Evolutionary conservation across 352 stramenopile genomes (phyloP).

Genomic region (Thalassiosira ordinaria): DNA sequence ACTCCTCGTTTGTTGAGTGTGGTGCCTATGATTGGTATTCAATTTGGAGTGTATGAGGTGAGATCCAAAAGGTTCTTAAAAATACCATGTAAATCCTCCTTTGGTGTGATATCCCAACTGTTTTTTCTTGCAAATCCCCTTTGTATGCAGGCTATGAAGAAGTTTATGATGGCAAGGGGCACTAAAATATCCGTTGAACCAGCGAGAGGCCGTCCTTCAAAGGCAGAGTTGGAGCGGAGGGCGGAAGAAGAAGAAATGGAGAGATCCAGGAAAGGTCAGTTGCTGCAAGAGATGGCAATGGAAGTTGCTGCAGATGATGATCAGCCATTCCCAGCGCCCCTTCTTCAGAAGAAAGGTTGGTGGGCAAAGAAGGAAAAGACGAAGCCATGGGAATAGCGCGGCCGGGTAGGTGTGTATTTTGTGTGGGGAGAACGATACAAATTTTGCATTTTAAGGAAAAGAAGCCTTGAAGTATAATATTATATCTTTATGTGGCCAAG

Average conservation of each 20-base stretch:
- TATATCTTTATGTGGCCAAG: too few species aligned
- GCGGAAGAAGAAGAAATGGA: conserved; percentile 34
- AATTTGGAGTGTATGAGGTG: conserved; percentile 85
- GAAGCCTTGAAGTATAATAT: too few species aligned
- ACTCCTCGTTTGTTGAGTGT: conserved; percentile 87
- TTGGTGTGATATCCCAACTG: background rate
- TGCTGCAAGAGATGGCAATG: conserved; percentile 76
- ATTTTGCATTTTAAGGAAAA: background rate
- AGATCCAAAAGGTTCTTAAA: conserved; percentile 6
- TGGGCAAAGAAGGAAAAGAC: conserved; percentile 31
- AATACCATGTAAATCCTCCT: background rate
- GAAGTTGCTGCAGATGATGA: conserved; percentile 79
- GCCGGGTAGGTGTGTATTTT: background rate
- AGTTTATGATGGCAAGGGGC: conserved; percentile 69
- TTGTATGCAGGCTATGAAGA: conserved; percentile 73
- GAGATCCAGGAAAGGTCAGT: conserved; percentile 34
- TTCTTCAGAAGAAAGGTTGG: conserved; percentile 41
- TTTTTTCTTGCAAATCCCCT: background rate
- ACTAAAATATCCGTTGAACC: conserved; percentile 31
- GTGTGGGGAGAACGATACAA: background rate
- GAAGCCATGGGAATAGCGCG: conserved; percentile 6
- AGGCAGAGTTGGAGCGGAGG: conserved; percentile 36
- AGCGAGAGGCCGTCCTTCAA: conserved; percentile 17
- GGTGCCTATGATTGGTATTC: conserved; percentile 90
- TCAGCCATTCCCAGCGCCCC: conserved; percentile 77